phyloP scores from a whole-genome alignment of 768 basidiomycete species.

The Tubosaeta sp. region DNA sequence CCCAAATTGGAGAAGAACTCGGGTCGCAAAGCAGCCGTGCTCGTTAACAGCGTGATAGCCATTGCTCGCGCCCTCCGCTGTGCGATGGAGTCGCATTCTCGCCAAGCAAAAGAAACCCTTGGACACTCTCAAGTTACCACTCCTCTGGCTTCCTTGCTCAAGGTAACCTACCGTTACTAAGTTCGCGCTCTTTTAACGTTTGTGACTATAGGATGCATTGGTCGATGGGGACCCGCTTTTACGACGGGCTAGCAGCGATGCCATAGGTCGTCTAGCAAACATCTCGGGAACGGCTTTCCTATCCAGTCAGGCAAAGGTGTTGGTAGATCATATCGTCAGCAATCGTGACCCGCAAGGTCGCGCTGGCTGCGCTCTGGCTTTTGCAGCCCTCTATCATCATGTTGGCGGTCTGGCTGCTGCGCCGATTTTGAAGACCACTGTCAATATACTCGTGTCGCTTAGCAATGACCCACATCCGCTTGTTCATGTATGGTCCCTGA shows the following conservation, averaged over 20 bases:
- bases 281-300: conserved; percentile 82
- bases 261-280: conserved; percentile 81
- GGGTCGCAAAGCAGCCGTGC: conserved; percentile 80
- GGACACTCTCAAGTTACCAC: conserved; percentile 61
- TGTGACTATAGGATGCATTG: conserved; percentile 57
- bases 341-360: conserved; percentile 91
- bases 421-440: conserved; percentile 90
- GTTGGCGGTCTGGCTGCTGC: conserved; percentile 95
- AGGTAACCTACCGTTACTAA: conserved; percentile 45
- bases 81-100: conserved; percentile 47
- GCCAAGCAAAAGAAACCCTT: conserved; percentile 62
- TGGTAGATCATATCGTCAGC: conserved; percentile 91
- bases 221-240: conserved; percentile 76
- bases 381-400: conserved; percentile 86
- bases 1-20: conserved; percentile 82
- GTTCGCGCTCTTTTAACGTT: conserved; percentile 9
- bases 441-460: conserved; percentile 92
- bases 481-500: conserved; percentile 92
- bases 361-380: conserved; percentile 90
- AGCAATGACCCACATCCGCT: conserved; percentile 95
- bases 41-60: conserved; percentile 75
- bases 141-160: conserved; percentile 66
- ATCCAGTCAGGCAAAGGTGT: conserved; percentile 79
- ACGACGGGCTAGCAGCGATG: conserved; percentile 78
- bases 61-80: conserved; percentile 64